These are phyloP conservation scores for Amaranthus palmeri DNA, from an alignment of 148 eudicot species.

Conservation along the genomic window DNA sequence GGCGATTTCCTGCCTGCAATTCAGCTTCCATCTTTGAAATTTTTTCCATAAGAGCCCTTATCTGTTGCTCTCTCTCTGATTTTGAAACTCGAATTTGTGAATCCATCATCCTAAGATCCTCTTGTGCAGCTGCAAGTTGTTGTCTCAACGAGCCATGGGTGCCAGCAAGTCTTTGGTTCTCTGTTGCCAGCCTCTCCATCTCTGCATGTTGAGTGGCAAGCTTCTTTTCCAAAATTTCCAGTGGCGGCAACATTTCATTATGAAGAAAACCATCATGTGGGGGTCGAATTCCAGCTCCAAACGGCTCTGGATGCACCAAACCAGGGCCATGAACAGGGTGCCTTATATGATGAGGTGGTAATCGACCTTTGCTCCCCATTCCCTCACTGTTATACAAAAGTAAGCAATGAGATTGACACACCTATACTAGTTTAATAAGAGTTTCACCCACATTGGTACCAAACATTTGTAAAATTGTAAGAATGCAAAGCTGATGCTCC, in stretches of 20 bases:
- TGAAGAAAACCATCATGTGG: slow-evolving; percentile 72
- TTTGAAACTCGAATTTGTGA: slow-evolving; percentile 56
- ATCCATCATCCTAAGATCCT: slow-evolving; percentile 70
- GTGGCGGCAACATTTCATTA: slow-evolving; percentile 73
- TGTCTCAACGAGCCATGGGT: slow-evolving; percentile 85
- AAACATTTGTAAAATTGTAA: too few species aligned
- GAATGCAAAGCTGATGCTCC: too few species aligned
- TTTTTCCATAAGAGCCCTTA: slow-evolving; percentile 56
- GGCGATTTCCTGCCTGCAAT: slow-evolving; percentile 52
- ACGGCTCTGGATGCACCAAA: slow-evolving; percentile 45
- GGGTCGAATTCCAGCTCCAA: slow-evolving; percentile 40
- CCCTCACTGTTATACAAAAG: not conserved
- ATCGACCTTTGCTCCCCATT: slow-evolving; percentile 94
- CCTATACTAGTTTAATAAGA: not conserved
- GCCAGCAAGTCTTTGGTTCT: slow-evolving; percentile 90
- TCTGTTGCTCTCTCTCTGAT: slow-evolving; percentile 77
- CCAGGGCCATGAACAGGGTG: slow-evolving; percentile 69
- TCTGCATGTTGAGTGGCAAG: slow-evolving; percentile 74
- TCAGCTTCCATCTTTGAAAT: slow-evolving; percentile 76
- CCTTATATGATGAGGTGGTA: slow-evolving; percentile 74
- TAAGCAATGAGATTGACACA: not conserved
- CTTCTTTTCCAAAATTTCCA: slow-evolving; percentile 87
- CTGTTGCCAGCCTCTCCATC: slow-evolving; percentile 75
- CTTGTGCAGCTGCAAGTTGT: slow-evolving; percentile 84
- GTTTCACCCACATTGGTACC: too few species aligned